These are phyloP conservation scores for Scytalidium lignicola DNA, from an alignment of 2,329 filamentous ascomycete species.

Conservation along the genomic window DNA sequence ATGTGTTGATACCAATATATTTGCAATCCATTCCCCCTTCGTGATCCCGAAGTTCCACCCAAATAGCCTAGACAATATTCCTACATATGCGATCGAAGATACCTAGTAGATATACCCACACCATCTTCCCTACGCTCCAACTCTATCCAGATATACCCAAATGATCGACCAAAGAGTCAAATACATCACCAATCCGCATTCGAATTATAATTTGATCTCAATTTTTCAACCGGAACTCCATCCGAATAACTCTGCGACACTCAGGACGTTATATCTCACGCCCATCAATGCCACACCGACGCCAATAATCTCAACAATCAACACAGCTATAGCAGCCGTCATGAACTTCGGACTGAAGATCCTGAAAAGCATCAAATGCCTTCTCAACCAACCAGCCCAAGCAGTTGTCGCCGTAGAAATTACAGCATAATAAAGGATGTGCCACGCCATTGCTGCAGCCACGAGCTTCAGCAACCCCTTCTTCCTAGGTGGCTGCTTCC, in stretches of 20 bases:
- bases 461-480: conserved; percentile 45
- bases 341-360: conserved; percentile 92
- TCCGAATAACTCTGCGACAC: conserved; percentile 85
- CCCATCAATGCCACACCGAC: conserved; percentile 69
- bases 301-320: conserved; percentile 72
- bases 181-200: too few relatives aligned
- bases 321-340: conserved; percentile 65
- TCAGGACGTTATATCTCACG: conserved; percentile 69
- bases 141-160: too few relatives aligned
- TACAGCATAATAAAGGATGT: conserved; percentile 76
- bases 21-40: too few relatives aligned
- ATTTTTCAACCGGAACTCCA: conserved; percentile 39
- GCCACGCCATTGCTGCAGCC: conserved; percentile 65
- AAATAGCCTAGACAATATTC: too few relatives aligned
- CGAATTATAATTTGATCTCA: too few relatives aligned
- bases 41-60: too few relatives aligned
- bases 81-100: too few relatives aligned
- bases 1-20: too few relatives aligned
- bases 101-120: too few relatives aligned
- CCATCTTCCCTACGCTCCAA: too few relatives aligned
- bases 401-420: conserved; percentile 81
- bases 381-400: conserved; percentile 81
- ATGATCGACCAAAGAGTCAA: too few relatives aligned
- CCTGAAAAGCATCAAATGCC: conserved; percentile 94
- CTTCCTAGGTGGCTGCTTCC: conserved; percentile 80